Conservation (phyloP, 2,329 filamentous ascomycete genomes). For the Keithomyces neogunnii region DNA sequence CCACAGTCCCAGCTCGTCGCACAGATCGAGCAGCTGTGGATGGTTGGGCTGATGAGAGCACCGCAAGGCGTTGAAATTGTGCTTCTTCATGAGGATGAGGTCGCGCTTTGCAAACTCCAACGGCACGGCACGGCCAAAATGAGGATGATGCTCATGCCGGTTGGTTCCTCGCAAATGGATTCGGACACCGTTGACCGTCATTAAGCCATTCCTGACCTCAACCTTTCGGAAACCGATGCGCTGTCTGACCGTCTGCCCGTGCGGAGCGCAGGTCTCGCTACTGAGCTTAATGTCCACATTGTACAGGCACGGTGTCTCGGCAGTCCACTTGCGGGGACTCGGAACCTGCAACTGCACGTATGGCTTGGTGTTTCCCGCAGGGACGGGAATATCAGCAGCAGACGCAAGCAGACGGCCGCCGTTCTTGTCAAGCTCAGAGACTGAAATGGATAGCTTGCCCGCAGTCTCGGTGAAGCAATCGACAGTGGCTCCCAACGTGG, state of each 20-base stretch:
- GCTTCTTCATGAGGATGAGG: conserved; percentile 57
- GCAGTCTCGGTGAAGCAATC: conserved; percentile 26
- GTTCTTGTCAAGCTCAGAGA: conserved; percentile 31
- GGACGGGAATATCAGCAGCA: conserved; percentile 15
- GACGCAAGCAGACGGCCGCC: conserved; percentile 22
- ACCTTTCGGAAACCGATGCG: conserved; percentile 56
- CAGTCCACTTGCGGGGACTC: conserved; percentile 58
- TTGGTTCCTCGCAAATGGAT: conserved; percentile 58
- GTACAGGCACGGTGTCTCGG: conserved; percentile 56
- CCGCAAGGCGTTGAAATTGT: conserved; percentile 64
- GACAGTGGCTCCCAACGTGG: conserved; percentile 40
- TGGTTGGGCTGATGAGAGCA: conserved; percentile 63
- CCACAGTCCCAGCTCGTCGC: conserved; percentile 59
- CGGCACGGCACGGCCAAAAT: conserved; percentile 53
- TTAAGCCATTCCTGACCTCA: conserved; percentile 50
- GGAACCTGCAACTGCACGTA: conserved; percentile 37
- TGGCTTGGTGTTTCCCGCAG: conserved; percentile 20
- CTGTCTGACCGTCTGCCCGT: conserved; percentile 36
- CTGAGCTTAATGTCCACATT: conserved; percentile 36
- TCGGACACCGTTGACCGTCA: conserved; percentile 54
- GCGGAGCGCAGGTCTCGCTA: conserved; percentile 7
- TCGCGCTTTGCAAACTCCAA: conserved; percentile 53
- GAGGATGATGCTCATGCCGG: conserved; percentile 62
- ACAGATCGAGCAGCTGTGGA: conserved; percentile 48
- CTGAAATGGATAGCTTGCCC: conserved; percentile 30